Evolutionary conservation across 2,329 filamentous ascomycete species (phyloP).

Genomic region (Epichloe gansuensis): DNA sequence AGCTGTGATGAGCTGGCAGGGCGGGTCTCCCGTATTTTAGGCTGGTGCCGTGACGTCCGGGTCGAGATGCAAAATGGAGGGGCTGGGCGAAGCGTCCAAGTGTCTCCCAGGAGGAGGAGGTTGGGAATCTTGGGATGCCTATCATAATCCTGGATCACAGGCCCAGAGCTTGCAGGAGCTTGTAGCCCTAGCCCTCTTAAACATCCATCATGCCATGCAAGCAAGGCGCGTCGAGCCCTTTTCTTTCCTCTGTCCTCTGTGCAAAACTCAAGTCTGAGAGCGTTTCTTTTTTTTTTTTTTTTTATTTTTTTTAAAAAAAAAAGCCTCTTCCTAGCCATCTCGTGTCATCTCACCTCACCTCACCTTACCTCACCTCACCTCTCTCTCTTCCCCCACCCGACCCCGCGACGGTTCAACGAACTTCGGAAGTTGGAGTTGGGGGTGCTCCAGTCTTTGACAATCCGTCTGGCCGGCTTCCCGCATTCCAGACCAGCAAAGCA

Average conservation of each 20-base stretch:
- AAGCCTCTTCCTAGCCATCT: background rate
- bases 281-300: background rate
- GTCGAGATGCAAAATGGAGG: conserved; percentile 9
- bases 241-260: background rate
- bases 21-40: background rate
- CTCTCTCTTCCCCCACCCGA: too few species aligned
- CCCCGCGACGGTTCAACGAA: background rate
- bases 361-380: background rate
- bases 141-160: background rate
- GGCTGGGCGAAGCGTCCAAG: conserved; percentile 19
- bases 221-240: background rate
- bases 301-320: too few species aligned
- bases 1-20: conserved; percentile 4
- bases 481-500: conserved; percentile 2
- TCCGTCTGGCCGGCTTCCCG: background rate
- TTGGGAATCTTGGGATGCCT: conserved; percentile 12
- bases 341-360: background rate
- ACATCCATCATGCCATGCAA: background rate
- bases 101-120: conserved; percentile 14
- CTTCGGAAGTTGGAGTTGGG: background rate
- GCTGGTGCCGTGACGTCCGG: background rate
- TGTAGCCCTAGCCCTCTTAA: conserved; percentile 5
- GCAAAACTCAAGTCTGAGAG: background rate
- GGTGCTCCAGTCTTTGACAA: background rate
- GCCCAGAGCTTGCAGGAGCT: conserved; percentile 1